Conservation (phyloP, 805 yeast genomes). For the Danielia oregonensis region DNA sequence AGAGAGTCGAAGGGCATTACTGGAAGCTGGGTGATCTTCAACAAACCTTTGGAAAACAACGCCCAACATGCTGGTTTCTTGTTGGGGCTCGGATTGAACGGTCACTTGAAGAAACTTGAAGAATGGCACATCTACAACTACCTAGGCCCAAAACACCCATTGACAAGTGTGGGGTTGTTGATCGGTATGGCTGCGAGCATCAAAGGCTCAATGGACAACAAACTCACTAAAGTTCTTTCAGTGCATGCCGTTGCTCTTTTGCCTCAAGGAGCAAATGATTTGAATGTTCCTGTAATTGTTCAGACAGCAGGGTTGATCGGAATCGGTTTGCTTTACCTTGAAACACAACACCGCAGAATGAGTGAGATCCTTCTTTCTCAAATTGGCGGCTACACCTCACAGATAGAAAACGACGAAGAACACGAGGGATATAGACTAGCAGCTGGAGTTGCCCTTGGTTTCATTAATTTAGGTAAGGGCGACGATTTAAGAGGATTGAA, state of each 20-base stretch:
- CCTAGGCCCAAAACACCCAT: conserved; percentile 81
- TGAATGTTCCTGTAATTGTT: conserved; percentile 76
- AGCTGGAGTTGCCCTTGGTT: conserved; percentile 86
- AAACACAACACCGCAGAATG: conserved; percentile 80
- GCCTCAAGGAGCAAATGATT: conserved; percentile 86
- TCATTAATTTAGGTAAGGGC: conserved; percentile 77
- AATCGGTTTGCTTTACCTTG: conserved; percentile 77
- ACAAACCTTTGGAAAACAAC: conserved; percentile 64
- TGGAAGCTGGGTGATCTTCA: conserved; percentile 91
- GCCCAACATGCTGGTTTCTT: conserved; percentile 93
- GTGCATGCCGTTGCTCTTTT: conserved; percentile 90
- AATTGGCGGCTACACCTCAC: conserved; percentile 49
- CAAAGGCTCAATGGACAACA: conserved; percentile 77
- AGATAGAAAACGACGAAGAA: conserved; percentile 53
- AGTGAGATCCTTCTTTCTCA: conserved; percentile 75
- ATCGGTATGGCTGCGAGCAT: conserved; percentile 92
- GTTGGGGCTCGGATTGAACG: conserved; percentile 88
- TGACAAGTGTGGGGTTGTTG: conserved; percentile 80
- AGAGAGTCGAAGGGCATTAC: conserved; percentile 62
- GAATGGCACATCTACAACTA: conserved; percentile 97
- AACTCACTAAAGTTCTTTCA: conserved; percentile 83
- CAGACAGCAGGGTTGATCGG: conserved; percentile 93
- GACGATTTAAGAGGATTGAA: conserved; percentile 52
- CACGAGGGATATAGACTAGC: conserved; percentile 82
- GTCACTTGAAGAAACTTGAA: conserved; percentile 76